Percentiles rank a stretch among this genome's conserved stretches.
Conservation (phyloP, 2,329 filamentous ascomycete genomes). For the Sporothrix schenckii region DNA sequence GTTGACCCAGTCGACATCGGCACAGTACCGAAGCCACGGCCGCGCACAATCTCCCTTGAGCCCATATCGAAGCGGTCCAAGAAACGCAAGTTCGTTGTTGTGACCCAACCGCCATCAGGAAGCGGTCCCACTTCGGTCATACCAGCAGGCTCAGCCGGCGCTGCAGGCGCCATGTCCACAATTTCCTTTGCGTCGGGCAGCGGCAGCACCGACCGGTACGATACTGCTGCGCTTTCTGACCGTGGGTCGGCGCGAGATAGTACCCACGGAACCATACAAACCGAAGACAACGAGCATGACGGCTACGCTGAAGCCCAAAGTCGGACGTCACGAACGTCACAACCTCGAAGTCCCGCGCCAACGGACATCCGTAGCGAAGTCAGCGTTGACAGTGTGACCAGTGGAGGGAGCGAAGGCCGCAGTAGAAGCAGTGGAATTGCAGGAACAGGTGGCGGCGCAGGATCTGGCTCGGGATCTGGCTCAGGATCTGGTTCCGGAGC, state of each 20-base stretch:
- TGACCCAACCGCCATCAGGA: conserved; percentile 47
- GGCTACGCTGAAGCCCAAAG: background rate
- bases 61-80: conserved; percentile 74
- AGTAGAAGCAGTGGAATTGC: conserved; percentile 20
- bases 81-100: conserved; percentile 59
- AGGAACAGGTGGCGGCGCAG: conserved; percentile 4
- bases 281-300: conserved; percentile 21
- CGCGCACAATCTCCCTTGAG: conserved; percentile 83
- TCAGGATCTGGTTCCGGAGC: conserved; percentile 4
- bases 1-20: conserved; percentile 85
- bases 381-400: conserved; percentile 70
- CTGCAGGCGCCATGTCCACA: conserved; percentile 22
- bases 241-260: conserved; percentile 42
- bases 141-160: background rate
- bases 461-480: background rate
- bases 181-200: conserved; percentile 37
- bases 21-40: conserved; percentile 70
- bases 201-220: conserved; percentile 39
- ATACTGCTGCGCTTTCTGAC: conserved; percentile 44
- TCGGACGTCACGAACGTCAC: conserved; percentile 1
- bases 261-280: conserved; percentile 11
- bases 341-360: conserved; percentile 46
- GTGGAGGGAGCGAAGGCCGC: conserved; percentile 55
- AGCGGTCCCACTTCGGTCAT: background rate
- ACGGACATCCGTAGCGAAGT: conserved; percentile 67